Percentiles rank a stretch among this genome's conserved stretches.
Conservation (phyloP, 805 yeast species). For the Metschnikowia kunwiensis region DNA sequence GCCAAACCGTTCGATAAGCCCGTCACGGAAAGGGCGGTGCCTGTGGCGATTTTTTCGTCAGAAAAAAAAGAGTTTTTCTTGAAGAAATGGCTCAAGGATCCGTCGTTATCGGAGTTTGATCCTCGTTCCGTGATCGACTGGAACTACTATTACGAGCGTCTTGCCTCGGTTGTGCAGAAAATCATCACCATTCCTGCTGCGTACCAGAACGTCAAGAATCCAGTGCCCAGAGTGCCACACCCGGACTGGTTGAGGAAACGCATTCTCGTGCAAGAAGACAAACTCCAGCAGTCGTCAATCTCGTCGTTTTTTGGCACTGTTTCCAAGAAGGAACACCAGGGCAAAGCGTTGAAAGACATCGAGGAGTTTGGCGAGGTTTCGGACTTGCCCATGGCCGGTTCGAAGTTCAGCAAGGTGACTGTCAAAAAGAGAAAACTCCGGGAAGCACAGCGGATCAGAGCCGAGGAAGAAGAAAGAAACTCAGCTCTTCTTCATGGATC, state of each 20-base stretch:
- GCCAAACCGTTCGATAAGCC: conserved; percentile 81
- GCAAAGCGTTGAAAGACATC: conserved; percentile 52
- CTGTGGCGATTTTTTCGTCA: conserved; percentile 92
- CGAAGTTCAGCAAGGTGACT: conserved; percentile 45
- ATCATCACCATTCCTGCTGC: conserved; percentile 98
- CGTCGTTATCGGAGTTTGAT: conserved; percentile 73
- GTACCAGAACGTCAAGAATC: conserved; percentile 78
- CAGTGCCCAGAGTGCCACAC: conserved; percentile 90
- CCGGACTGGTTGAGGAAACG: conserved; percentile 87
- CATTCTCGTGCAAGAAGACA: conserved; percentile 59
- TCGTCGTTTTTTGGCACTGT: conserved; percentile 52
- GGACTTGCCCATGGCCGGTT: conserved; percentile 23
- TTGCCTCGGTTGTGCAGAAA: conserved; percentile 90
- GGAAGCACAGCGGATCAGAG: conserved; percentile 17
- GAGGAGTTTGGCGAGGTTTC: conserved; percentile 60
- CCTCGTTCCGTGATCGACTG: conserved; percentile 90
- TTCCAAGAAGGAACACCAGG: conserved; percentile 36
- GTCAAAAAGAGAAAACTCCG: conserved; percentile 43
- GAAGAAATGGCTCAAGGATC: conserved; percentile 84
- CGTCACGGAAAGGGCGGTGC: conserved; percentile 93
- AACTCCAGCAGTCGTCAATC: conserved; percentile 67
- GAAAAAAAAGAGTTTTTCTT: conserved; percentile 76
- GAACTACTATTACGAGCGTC: conserved; percentile 86
- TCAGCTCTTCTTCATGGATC: conserved; percentile 47
- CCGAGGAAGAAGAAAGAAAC: conserved; percentile 47